Percentiles rank a stretch among this genome's conserved stretches.
These are phyloP conservation scores for Dactylellina leptospora DNA, from an alignment of 2,329 filamentous ascomycete genomes.

Conservation along the genomic window DNA sequence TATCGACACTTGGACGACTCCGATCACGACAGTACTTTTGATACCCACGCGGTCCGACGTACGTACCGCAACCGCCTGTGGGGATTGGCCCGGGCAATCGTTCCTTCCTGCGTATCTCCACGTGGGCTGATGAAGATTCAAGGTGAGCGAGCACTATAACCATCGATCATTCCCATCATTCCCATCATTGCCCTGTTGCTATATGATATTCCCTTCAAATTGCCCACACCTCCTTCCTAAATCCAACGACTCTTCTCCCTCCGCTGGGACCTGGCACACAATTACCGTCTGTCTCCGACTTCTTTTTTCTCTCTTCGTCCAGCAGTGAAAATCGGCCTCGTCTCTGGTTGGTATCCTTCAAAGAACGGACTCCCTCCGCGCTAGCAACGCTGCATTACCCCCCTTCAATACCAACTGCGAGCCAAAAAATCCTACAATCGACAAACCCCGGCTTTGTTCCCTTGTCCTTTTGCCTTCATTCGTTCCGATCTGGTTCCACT, in stretches of 20 bases:
- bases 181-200: too few species aligned
- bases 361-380: too few species aligned
- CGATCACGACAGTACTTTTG: too few species aligned
- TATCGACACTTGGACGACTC: too few species aligned
- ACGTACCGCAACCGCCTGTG: too few species aligned
- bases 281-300: background rate
- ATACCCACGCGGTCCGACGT: too few species aligned
- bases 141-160: constrained; percentile 31
- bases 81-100: too few species aligned
- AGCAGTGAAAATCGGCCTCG: background rate
- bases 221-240: background rate
- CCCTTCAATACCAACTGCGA: too few species aligned
- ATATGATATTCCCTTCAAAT: too few species aligned
- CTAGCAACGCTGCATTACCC: too few species aligned
- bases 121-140: constrained; percentile 44
- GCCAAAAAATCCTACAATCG: background rate
- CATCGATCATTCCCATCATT: constrained; percentile 4
- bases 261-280: background rate
- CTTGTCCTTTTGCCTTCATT: background rate
- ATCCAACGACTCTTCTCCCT: background rate
- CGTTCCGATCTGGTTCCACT: background rate
- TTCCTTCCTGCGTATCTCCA: constrained; percentile 7
- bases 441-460: background rate
- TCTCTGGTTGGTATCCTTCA: background rate
- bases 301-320: background rate